A percentile compares a stretch with the other conserved stretches of the same genome.
Conservation (phyloP, 805 yeast genomes). For the Candida insectorum region DNA sequence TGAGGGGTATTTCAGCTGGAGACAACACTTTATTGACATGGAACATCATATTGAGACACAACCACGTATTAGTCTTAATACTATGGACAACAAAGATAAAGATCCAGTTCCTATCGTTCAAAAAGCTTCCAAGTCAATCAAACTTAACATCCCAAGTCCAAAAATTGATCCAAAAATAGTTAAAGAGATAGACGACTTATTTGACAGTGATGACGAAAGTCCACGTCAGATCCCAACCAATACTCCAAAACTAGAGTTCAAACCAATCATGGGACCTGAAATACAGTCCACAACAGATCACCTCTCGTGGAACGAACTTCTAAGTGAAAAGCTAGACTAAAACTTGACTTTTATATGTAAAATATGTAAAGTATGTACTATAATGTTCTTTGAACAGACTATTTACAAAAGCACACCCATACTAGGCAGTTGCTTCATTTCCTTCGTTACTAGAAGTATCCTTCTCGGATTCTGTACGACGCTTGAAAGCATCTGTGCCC, state of each 20-base stretch:
- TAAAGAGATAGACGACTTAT: constrained; percentile 20
- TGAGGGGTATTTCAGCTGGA: constrained; percentile 26
- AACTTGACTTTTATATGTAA: too few relatives aligned
- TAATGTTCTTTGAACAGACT: constrained; percentile 3
- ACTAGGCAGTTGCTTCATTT: too few relatives aligned
- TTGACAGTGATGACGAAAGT: constrained; percentile 7
- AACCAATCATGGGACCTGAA: too few relatives aligned
- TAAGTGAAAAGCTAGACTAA: too few relatives aligned
- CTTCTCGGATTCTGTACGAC: too few relatives aligned
- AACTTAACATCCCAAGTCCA: background rate
- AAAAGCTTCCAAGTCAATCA: background rate
- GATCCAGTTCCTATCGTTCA: background rate
- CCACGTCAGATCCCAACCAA: background rate
- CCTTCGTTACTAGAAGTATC: too few relatives aligned
- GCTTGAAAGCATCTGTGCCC: constrained; percentile 42
- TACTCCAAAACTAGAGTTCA: too few relatives aligned
- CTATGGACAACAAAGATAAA: background rate
- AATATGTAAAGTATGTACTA: constrained; percentile 1
- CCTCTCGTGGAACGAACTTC: too few relatives aligned
- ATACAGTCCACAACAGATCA: too few relatives aligned
- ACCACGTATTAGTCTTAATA: constrained; percentile 6
- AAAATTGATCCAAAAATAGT: background rate
- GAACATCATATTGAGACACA: constrained; percentile 13
- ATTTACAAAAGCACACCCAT: too few relatives aligned
- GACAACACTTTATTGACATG: constrained; percentile 21